Percentiles rank a stretch among this genome's conserved stretches.
Conservation (phyloP, 2,329 filamentous ascomycete genomes). For the Colletotrichum sp. region DNA sequence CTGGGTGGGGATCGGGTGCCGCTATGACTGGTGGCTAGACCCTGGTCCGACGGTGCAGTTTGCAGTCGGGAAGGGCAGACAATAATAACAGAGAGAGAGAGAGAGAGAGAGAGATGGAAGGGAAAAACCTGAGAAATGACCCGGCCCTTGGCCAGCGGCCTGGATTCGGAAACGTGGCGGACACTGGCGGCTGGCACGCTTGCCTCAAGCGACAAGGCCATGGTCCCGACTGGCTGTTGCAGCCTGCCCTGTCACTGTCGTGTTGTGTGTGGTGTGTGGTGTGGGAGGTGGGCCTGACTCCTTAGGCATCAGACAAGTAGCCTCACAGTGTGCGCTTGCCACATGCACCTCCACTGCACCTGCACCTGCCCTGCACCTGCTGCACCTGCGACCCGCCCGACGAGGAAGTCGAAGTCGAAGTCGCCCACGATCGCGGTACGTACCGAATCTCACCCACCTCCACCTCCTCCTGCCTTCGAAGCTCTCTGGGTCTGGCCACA, state of each 20-base stretch:
- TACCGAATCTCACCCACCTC: background rate
- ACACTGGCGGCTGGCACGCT: slow-evolving; percentile 15
- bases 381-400: slow-evolving; percentile 1
- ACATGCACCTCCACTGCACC: background rate
- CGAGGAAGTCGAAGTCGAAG: background rate
- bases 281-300: background rate
- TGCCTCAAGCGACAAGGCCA: slow-evolving; percentile 9
- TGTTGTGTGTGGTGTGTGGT: background rate
- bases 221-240: background rate
- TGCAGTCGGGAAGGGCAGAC: background rate
- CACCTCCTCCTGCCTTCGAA: background rate
- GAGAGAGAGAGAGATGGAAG: background rate
- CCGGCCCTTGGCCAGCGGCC: background rate
- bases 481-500: background rate
- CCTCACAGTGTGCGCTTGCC: slow-evolving; percentile 5
- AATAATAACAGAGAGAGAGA: background rate
- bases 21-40: slow-evolving; percentile 12
- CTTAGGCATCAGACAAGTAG: slow-evolving; percentile 5
- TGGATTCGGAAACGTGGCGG: slow-evolving; percentile 20
- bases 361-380: background rate
- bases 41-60: background rate
- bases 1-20: background rate
- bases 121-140: slow-evolving; percentile 9
- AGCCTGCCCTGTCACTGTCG: background rate
- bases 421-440: background rate